Conservation (phyloP, 306 rosid genomes). For the Lathyrus aphaca region DNA sequence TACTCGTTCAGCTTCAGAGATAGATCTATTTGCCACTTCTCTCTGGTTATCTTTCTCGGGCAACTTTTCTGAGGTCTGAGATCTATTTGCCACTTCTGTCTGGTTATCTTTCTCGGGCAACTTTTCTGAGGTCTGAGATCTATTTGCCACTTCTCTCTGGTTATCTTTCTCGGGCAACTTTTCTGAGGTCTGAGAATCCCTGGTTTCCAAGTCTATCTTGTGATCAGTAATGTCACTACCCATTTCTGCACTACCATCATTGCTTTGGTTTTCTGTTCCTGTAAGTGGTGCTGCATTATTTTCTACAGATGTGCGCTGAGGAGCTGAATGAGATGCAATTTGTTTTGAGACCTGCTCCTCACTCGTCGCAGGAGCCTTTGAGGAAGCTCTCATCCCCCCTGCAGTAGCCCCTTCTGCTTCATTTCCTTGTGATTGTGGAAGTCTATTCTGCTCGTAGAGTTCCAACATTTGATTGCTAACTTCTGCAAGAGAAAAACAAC, state of each 20-base stretch:
- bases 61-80: no score
- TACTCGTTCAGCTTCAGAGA: slow-evolving; percentile 42
- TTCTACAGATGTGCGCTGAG: slow-evolving; percentile 40
- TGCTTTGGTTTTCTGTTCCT: slow-evolving; percentile 65
- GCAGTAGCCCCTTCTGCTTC: slow-evolving; percentile 75
- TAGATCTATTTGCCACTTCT: slow-evolving; percentile 39
- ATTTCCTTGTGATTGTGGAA: slow-evolving; percentile 71
- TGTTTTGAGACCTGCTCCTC: slow-evolving; percentile 66
- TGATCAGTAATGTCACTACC: slow-evolving; percentile 63
- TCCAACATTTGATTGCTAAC: slow-evolving; percentile 99
- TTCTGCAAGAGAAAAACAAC: slow-evolving; percentile 63
- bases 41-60: slow-evolving; percentile 40
- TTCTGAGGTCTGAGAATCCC: slow-evolving; percentile 55
- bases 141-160: slow-evolving; percentile 37
- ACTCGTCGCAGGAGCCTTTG: slow-evolving; percentile 56
- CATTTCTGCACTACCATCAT: slow-evolving; percentile 66
- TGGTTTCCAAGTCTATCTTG: slow-evolving; percentile 59
- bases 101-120: no score
- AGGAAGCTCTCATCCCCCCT: slow-evolving; percentile 50
- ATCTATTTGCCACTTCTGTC: no score
- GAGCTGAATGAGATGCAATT: slow-evolving; percentile 36
- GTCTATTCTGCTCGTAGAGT: slow-evolving; percentile 84
- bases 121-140: no score
- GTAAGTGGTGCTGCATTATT: slow-evolving; percentile 39
- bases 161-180: slow-evolving; percentile 49